Conservation (phyloP, 1,284 basidiomycete genomes). For the Naganishia liquefaciens region DNA sequence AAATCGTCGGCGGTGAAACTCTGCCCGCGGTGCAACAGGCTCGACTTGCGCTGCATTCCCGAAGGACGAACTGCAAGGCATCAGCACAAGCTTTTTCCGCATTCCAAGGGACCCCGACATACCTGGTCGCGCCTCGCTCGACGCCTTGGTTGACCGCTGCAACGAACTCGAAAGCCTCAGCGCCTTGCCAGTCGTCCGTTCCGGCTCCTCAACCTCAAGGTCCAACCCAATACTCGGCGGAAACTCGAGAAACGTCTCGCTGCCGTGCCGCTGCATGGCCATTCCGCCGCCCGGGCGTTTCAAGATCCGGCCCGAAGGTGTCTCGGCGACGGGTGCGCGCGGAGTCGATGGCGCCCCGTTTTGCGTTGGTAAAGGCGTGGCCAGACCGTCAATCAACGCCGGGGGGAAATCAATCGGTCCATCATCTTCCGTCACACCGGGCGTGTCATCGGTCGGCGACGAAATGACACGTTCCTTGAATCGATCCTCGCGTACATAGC, state of each 20-base stretch:
- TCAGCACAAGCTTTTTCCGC: background rate
- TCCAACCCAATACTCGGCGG: background rate
- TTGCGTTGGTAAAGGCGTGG: background rate
- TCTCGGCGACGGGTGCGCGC: conserved; percentile 6
- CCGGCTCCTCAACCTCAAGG: background rate
- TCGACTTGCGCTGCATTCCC: conserved; percentile 28
- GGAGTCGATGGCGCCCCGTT: background rate
- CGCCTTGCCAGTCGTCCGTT: conserved; percentile 14
- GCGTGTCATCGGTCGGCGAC: background rate
- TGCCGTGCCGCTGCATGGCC: conserved; percentile 28
- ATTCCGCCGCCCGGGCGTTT: conserved; percentile 11
- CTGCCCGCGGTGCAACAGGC: conserved; percentile 48
- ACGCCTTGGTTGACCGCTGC: background rate
- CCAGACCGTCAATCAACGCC: background rate
- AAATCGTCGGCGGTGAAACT: conserved; percentile 53
- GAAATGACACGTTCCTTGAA: conserved; percentile 31
- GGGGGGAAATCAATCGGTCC: background rate
- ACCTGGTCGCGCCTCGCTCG: conserved; percentile 17
- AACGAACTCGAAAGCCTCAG: conserved; percentile 24
- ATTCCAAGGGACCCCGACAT: background rate
- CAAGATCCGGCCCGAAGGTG: conserved; percentile 15
- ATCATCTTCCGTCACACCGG: background rate
- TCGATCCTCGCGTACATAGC: conserved; percentile 30
- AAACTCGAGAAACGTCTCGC: conserved; percentile 25
- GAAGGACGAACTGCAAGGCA: background rate